Base-by-base conservation (phyloP, 345 rosid genomes). In the Melastoma malabathricum region DNA sequence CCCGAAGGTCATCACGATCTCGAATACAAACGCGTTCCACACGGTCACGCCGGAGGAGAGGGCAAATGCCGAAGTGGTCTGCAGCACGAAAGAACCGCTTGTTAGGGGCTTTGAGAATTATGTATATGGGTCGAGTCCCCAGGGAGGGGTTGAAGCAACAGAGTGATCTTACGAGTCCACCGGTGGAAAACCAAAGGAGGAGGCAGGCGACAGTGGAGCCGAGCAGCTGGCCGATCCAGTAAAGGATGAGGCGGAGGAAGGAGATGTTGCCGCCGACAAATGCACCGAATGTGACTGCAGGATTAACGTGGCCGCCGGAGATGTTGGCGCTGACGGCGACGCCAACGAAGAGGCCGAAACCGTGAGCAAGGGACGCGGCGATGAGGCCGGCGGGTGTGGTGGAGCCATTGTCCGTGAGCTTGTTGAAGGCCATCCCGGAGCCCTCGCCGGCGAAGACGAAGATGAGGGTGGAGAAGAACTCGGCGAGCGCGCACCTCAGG, bases 371-470 rank as follows among this genome's bases (percentile, higher is more conserved):
- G 5, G 96, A 86, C 8, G 75, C 60, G 63, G 64, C 57, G 52
- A 74, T 70, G 50, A 77, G 57, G 10, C 94, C 89, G 0, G 84
- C 59, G 0, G 94, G 94, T 18, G 84, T 82, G 51, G 71, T 63
- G 54, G 83, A 63, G 4, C 78, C 94, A 50, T 71, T 59, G 31
- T 70, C 64, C 0, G 95, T 85, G 13, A 85, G 81, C 65, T 85
- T 82, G 72, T 67, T 73, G 43, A 77, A 85, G 20, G 95, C 95
- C 87, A 85, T 82, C 18, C 94, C 86, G 5, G 94, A 84, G 15
- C 94, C 94, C 67, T 76, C 71, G 1, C 94, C 94, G 15, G 94
- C 89, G 57, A 84, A 82, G 19, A 84, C 94, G 18, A 84, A 84
- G 53, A 84, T 79, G 45, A 85, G 59, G 52, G 84, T 80, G 38